Base-by-base conservation (phyloP, 192 early-diverging fungal genomes). In the Entophlyctis luteolus region DNA sequence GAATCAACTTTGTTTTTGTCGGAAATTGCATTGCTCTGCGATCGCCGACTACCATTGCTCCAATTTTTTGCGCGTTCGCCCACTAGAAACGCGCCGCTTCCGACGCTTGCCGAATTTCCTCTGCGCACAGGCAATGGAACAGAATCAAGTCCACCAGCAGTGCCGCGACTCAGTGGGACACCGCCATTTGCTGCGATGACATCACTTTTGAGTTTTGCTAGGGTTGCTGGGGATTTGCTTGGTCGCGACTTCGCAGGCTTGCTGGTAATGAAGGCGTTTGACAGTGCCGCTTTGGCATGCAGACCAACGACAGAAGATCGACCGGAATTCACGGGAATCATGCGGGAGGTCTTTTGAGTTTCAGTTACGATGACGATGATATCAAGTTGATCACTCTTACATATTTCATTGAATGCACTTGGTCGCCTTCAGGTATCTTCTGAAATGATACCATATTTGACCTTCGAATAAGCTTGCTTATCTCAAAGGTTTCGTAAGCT, bases 341-440 rank as follows among this genome's bases (percentile, higher is more conserved):
- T n/a, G n/a, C n/a, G n/a, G n/a, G n/a, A n/a, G n/a, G n/a, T n/a
- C n/a, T n/a, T n/a, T n/a, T n/a, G n/a, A n/a, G n/a, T n/a, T n/a
- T n/a, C n/a, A n/a, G n/a, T n/a, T n/a, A n/a, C n/a, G n/a, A n/a
- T n/a, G n/a, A n/a, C n/a, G n/a, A n/a, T n/a, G n/a, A n/a, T n/a
- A n/a, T n/a, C n/a, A n/a, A n/a, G n/a, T n/a, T n/a, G n/a, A n/a
- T n/a, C n/a, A n/a, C n/a, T 18, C 58, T 38, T 31, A 60, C 58
- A 39, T 60, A 60, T 60, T 60, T 60, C 58, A 60, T 46, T 22
- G 58, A 45, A 18, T 60, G 58, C 58, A 60, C 58, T 8, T 60
- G 39, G 23, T 60, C 25, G 18, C 16, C 33, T 36, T 29, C 33
- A n/a, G 14, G 16, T 27, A 20, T 1, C 38, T 57, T 57, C 18